Conservation (phyloP, 2,329 filamentous ascomycete genomes). For the Colletotrichum siamense region DNA sequence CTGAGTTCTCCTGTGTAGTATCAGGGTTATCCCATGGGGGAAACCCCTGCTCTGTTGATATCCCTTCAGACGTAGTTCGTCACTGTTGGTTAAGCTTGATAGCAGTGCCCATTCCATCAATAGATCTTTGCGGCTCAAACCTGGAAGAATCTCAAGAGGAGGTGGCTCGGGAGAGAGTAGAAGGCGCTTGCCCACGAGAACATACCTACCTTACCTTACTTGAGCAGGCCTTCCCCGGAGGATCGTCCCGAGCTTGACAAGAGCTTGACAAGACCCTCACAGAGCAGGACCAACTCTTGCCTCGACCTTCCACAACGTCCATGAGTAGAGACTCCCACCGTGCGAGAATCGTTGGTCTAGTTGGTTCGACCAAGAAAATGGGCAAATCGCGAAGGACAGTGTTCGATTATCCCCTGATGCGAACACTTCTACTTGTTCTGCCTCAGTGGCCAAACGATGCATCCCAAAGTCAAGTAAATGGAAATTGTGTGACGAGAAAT, state of each 20-base stretch:
- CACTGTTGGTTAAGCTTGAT: neutral
- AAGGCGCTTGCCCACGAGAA: neutral
- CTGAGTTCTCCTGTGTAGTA: neutral
- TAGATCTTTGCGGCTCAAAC: neutral
- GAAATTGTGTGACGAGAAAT: fast-evolving
- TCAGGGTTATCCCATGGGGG: too few relatives aligned
- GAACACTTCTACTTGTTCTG: neutral
- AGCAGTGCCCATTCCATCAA: neutral
- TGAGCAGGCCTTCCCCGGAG: neutral
- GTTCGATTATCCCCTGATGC: neutral
- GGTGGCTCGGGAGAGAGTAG: neutral
- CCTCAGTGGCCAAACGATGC: neutral
- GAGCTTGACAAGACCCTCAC: neutral
- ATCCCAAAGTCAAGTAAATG: fast-evolving
- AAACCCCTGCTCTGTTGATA: neutral
- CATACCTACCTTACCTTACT: neutral
- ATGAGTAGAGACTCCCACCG: neutral
- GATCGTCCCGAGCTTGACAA: neutral
- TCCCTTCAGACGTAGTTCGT: neutral
- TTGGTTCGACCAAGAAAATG: neutral
- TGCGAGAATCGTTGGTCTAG: neutral
- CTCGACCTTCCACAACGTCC: neutral
- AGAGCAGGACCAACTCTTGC: neutral
- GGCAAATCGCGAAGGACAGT: neutral
- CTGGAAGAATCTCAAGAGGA: neutral